A percentile compares a stretch with the other conserved stretches of the same genome.
phyloP scores from a whole-genome alignment of 192 early-diverging fungal genomes.

The Linderina pennispora region DNA sequence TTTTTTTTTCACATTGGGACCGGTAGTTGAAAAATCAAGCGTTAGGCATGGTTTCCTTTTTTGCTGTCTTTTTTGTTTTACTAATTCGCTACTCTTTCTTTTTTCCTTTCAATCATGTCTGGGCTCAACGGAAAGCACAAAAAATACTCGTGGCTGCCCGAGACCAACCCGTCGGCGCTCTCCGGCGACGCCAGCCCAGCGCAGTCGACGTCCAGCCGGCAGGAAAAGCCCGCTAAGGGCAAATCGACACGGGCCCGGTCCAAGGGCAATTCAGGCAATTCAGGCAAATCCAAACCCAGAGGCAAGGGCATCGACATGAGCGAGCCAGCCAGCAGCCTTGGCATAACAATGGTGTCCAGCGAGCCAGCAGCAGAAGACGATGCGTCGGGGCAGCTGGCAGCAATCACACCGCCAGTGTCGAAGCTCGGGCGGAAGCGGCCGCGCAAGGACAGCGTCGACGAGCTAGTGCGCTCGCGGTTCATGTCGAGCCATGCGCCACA shows the following conservation, averaged over 20 bases:
- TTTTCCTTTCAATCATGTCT: no score
- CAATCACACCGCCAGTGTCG: background rate
- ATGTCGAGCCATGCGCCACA: constrained; percentile 4
- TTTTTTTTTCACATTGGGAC: no score
- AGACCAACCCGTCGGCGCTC: constrained; percentile 37
- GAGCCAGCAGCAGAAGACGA: background rate
- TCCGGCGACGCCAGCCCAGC: constrained; percentile 21
- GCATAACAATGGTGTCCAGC: constrained; percentile 6
- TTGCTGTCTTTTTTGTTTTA: background rate
- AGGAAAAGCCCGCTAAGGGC: no score
- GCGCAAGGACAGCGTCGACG: constrained; percentile 44
- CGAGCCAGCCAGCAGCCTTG: constrained; percentile 9
- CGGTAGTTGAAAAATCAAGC: no score
- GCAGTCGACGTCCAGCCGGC: no score
- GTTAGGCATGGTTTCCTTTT: background rate
- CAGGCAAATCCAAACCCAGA: no score
- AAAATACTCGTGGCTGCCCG: constrained; percentile 47
- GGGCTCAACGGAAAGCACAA: constrained; percentile 27
- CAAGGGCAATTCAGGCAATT: no score
- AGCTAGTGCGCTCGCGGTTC: constrained; percentile 40
- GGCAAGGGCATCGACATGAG: no score
- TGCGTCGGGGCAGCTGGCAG: background rate
- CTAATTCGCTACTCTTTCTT: background rate
- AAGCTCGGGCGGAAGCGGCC: no score
- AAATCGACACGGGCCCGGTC: no score